A percentile compares a stretch with the other conserved stretches of the same genome.
Evolutionary conservation across 2,329 filamentous ascomycete genomes (phyloP).

Genomic region (Daldinia eschscholtzii): DNA sequence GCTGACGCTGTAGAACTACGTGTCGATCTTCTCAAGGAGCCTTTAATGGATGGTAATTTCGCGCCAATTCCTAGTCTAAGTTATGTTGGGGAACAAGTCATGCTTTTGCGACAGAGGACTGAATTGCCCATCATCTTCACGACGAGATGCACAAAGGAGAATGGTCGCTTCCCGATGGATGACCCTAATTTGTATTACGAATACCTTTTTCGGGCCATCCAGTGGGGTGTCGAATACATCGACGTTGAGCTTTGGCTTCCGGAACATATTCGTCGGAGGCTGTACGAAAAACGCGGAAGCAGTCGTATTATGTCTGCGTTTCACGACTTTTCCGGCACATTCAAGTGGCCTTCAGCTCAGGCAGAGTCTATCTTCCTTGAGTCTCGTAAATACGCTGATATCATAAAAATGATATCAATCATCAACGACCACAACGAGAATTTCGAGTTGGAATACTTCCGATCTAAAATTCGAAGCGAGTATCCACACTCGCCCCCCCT

Average conservation of each 20-base stretch:
- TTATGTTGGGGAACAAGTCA: slow-evolving; percentile 88
- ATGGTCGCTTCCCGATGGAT: slow-evolving; percentile 87
- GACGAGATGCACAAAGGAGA: slow-evolving; percentile 83
- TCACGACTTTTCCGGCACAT: slow-evolving; percentile 86
- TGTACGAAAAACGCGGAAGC: slow-evolving; percentile 79
- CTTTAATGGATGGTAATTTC: slow-evolving; percentile 70
- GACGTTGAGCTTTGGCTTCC: slow-evolving; percentile 91
- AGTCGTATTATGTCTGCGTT: slow-evolving; percentile 93
- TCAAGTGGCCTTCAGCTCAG: slow-evolving; percentile 83
- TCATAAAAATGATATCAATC: slow-evolving; percentile 91
- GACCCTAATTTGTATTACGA: slow-evolving; percentile 79
- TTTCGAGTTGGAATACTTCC: slow-evolving; percentile 91
- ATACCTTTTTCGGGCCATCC: slow-evolving; percentile 85
- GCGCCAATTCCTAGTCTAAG: slow-evolving; percentile 79
- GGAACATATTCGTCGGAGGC: slow-evolving; percentile 75
- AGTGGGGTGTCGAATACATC: slow-evolving; percentile 92
- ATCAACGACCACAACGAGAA: slow-evolving; percentile 87
- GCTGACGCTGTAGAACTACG: slow-evolving; percentile 88
- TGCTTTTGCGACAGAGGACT: slow-evolving; percentile 84
- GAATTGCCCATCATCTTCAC: slow-evolving; percentile 94
- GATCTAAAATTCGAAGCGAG: slow-evolving; percentile 78
- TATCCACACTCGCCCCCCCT: slow-evolving; percentile 78
- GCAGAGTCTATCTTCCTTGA: slow-evolving; percentile 79
- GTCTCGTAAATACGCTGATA: slow-evolving; percentile 81
- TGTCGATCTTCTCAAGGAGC: slow-evolving; percentile 83